These are phyloP conservation scores for Salix udensis DNA, from an alignment of 345 rosid genomes.

Conservation along the genomic window DNA sequence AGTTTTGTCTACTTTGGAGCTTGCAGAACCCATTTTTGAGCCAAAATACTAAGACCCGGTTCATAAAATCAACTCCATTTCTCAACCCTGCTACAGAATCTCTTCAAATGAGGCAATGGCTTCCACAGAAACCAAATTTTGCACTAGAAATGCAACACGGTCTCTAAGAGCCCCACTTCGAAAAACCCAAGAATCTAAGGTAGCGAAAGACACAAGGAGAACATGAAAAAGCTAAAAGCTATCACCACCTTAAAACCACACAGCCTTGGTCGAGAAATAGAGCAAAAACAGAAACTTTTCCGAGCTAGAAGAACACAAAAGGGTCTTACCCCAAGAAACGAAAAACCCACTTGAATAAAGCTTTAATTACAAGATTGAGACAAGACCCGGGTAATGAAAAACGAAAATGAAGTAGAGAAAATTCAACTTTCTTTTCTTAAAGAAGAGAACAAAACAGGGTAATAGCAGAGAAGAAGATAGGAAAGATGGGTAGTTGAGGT, in stretches of 20 bases:
- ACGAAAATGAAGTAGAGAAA: neutral
- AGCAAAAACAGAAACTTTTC: neutral
- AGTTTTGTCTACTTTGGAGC: conserved; percentile 54
- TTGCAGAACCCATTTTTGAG: conserved; percentile 62
- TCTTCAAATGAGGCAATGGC: neutral
- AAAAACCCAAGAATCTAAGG: neutral
- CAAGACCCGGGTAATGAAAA: neutral
- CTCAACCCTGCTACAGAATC: neutral
- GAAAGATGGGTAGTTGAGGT: conserved; percentile 3
- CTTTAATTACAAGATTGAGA: neutral
- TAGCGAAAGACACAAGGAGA: neutral
- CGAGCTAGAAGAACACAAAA: neutral
- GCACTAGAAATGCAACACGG: neutral
- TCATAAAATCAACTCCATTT: conserved; percentile 23
- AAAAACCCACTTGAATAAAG: neutral
- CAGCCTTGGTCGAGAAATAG: neutral
- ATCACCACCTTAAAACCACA: neutral
- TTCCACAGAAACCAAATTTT: neutral
- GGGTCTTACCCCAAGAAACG: neutral
- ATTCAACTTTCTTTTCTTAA: neutral
- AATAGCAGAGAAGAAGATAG: neutral
- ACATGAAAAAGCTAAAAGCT: neutral
- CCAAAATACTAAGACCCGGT: conserved; percentile 19
- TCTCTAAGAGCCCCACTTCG: neutral
- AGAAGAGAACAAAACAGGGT: neutral